phyloP scores from a whole-genome alignment of 2,329 filamentous ascomycete species.

The Colletotrichum australisinense region DNA sequence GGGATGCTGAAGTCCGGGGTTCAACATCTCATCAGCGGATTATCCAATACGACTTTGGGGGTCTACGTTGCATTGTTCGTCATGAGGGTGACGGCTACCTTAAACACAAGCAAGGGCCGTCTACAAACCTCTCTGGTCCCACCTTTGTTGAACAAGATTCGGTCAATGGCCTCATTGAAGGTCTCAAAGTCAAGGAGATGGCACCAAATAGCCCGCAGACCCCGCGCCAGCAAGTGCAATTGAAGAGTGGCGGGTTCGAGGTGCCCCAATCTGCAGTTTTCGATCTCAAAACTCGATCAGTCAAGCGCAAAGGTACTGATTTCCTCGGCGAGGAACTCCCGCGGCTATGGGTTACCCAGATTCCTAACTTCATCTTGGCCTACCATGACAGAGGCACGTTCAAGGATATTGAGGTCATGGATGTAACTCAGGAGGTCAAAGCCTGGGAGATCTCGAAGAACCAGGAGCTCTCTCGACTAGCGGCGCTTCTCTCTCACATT shows the following conservation, averaged over 20 bases:
- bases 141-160: not conserved
- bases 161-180: not conserved
- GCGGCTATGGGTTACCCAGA: constrained; percentile 54
- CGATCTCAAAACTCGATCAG: constrained; percentile 57
- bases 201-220: not conserved
- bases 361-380: constrained; percentile 53
- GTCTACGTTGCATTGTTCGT: constrained; percentile 61
- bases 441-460: constrained; percentile 51
- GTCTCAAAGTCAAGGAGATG: not conserved
- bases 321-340: constrained; percentile 50
- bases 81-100: constrained; percentile 70
- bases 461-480: constrained; percentile 44
- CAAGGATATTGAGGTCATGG: constrained; percentile 46
- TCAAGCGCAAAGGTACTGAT: constrained; percentile 40
- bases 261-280: constrained; percentile 49
- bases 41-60: constrained; percentile 67
- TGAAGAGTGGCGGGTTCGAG: constrained; percentile 38
- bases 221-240: not conserved
- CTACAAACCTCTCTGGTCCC: no score
- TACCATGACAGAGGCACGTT: constrained; percentile 52
- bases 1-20: constrained; percentile 63
- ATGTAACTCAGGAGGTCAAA: constrained; percentile 44
- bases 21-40: constrained; percentile 73
- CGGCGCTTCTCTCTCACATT: constrained; percentile 37
- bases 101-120: constrained; percentile 16